These are phyloP conservation scores for Aspergillus leporis DNA, from an alignment of 495 filamentous ascomycete species.

Conservation along the genomic window DNA sequence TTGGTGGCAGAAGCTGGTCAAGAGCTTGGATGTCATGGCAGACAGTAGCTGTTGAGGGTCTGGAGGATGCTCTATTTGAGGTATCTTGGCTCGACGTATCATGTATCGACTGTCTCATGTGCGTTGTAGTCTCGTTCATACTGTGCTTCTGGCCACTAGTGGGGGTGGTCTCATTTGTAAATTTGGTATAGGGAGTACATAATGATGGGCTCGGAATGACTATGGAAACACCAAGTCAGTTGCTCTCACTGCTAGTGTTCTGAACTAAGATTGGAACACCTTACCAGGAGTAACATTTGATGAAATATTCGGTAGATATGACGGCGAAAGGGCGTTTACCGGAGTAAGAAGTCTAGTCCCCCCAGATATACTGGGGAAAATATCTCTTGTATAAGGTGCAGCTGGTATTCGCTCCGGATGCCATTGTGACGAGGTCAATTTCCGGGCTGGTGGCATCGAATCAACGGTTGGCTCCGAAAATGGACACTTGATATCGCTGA, in stretches of 20 bases:
- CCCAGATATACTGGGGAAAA: background rate
- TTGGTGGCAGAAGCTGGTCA: constrained; percentile 47
- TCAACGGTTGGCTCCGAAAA: constrained; percentile 37
- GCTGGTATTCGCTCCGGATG: constrained; percentile 18
- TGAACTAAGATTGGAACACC: background rate
- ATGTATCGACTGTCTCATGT: background rate
- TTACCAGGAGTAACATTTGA: background rate
- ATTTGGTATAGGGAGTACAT: background rate
- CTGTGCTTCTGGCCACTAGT: background rate
- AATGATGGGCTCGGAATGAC: background rate
- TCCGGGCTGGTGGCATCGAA: constrained; percentile 18
- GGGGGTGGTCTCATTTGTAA: background rate
- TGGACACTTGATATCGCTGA: constrained; percentile 42
- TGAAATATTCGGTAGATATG: background rate
- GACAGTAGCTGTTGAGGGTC: constrained; percentile 21
- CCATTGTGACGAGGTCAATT: constrained; percentile 35
- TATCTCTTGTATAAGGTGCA: background rate
- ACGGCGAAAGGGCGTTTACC: background rate
- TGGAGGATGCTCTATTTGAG: constrained; percentile 9
- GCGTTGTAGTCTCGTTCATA: background rate
- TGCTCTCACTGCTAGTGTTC: background rate
- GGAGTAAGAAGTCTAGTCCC: background rate
- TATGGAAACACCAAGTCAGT: background rate
- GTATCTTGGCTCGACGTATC: background rate
- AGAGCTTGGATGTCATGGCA: constrained; percentile 30